These are phyloP conservation scores for Calocybe gambosa DNA, from an alignment of 1,284 basidiomycete species.

Conservation along the genomic window DNA sequence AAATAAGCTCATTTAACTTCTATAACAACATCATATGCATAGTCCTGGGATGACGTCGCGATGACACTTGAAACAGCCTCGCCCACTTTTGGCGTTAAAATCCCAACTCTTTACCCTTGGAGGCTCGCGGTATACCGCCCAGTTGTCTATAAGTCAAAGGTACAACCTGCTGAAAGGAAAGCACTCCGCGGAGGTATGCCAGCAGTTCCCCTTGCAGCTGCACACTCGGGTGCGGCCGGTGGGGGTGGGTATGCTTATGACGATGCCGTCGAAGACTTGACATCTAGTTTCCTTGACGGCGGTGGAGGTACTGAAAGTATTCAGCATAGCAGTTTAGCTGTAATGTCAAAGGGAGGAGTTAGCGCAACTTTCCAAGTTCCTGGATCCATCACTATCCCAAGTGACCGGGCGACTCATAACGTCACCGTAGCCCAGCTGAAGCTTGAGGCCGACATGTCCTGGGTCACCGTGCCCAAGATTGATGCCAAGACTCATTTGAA, in stretches of 20 bases:
- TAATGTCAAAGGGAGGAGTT: slow-evolving; percentile 11
- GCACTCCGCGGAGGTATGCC: too few species aligned
- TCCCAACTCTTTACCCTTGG: slow-evolving; percentile 21
- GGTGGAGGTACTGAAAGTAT: slow-evolving; percentile 15
- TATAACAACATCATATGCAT: neutral
- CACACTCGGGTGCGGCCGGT: too few species aligned
- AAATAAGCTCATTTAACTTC: neutral
- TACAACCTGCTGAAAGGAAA: too few species aligned
- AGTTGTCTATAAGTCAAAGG: slow-evolving; percentile 6
- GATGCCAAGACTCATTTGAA: slow-evolving; percentile 26
- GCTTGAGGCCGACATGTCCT: slow-evolving; percentile 27
- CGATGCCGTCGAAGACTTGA: neutral
- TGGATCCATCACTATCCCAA: slow-evolving; percentile 27
- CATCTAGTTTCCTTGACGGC: neutral
- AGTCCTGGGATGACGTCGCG: slow-evolving; percentile 23
- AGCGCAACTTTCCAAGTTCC: slow-evolving; percentile 27
- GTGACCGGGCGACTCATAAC: slow-evolving; percentile 23
- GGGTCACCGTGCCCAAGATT: slow-evolving; percentile 29
- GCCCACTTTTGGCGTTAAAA: slow-evolving; percentile 18
- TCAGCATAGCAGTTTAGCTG: slow-evolving; percentile 11
- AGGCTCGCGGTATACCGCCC: slow-evolving; percentile 16
- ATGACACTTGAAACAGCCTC: slow-evolving; percentile 21
- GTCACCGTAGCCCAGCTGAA: slow-evolving; percentile 27
- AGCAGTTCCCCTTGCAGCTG: too few species aligned
- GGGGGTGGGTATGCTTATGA: too few species aligned